Evolutionary conservation across 441 rosid genomes (phyloP).

Genomic region (Capsella rubella): DNA sequence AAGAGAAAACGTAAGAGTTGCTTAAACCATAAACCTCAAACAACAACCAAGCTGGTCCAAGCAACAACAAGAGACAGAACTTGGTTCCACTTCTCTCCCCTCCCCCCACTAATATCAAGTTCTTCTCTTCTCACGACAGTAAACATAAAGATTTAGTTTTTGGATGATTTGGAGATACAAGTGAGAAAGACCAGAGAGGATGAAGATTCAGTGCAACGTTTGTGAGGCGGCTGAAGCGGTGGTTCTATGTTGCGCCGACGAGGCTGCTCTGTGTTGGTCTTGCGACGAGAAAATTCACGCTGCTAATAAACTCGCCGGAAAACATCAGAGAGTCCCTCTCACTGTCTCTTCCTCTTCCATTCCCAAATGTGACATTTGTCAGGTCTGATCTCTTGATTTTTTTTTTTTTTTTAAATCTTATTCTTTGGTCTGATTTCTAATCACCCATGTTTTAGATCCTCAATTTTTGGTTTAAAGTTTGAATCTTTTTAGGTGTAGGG

Average conservation of each 20-base stretch:
- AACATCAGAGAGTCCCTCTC: slow-evolving; percentile 92
- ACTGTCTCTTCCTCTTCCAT: slow-evolving; percentile 65
- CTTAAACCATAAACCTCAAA: slow-evolving; percentile 51
- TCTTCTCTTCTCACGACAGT: no score
- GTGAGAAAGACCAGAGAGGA: slow-evolving; percentile 28
- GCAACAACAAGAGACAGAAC: neutral
- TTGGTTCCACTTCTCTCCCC: slow-evolving; percentile 11
- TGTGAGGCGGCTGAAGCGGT: slow-evolving; percentile 91
- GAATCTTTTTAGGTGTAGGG: slow-evolving; percentile 12
- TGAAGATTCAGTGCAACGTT: slow-evolving; percentile 98
- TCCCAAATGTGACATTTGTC: slow-evolving; percentile 94
- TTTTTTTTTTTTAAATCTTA: neutral
- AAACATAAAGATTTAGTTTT: neutral
- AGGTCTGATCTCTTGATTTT: slow-evolving; percentile 51
- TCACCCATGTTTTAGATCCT: slow-evolving; percentile 1
- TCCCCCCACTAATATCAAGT: no score
- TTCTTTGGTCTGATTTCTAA: neutral
- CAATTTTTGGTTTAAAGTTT: neutral
- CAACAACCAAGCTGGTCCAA: neutral
- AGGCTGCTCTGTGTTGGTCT: slow-evolving; percentile 90
- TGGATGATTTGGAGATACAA: slow-evolving; percentile 21
- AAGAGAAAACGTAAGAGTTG: slow-evolving; percentile 24
- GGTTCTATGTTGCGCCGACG: slow-evolving; percentile 97
- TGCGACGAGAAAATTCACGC: slow-evolving; percentile 93
- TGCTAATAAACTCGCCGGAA: slow-evolving; percentile 93